A percentile compares a stretch with the other conserved stretches of the same genome.
Conservation (phyloP, 2,329 filamentous ascomycete species). For the Pseudopithomyces maydicus region DNA sequence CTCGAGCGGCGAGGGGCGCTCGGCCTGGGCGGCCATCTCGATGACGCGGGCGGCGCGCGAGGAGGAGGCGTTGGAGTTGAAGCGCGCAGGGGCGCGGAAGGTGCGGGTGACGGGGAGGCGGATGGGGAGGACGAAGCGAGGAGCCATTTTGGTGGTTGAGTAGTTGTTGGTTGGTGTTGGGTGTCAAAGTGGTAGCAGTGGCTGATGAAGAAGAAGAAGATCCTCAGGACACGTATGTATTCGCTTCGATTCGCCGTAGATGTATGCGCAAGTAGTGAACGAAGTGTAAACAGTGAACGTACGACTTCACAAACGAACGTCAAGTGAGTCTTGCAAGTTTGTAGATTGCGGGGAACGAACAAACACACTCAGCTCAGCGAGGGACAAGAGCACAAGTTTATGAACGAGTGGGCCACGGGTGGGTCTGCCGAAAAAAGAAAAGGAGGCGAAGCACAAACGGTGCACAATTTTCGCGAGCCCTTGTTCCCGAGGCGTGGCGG, state of each 20-base stretch:
- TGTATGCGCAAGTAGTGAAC: no score
- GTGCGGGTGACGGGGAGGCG: constrained; percentile 30
- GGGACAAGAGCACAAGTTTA: no score
- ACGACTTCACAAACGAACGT: no score
- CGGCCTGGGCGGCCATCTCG: constrained; percentile 35
- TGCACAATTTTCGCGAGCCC: constrained; percentile 12
- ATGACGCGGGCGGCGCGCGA: constrained; percentile 31
- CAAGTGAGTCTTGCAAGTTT: no score
- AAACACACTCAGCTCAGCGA: no score
- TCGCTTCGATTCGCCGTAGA: no score
- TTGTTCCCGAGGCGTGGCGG: background rate
- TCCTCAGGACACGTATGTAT: no score
- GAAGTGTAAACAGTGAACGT: no score
- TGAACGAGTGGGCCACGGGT: constrained; percentile 12
- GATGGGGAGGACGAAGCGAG: constrained; percentile 17
- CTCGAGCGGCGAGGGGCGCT: constrained; percentile 39
- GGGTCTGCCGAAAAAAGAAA: constrained; percentile 2
- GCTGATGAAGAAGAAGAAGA: no score
- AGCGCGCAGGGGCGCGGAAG: constrained; percentile 27
- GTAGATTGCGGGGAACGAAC: no score
- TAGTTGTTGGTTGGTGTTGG: background rate
- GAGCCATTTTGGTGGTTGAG: constrained; percentile 13
- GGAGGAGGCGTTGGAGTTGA: constrained; percentile 35
- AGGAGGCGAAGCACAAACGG: constrained; percentile 14
- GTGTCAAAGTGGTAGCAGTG: background rate